Evolutionary conservation across 768 basidiomycete species (phyloP), one percentile per base, ranked within the genome.

Genomic region (Lactarius indigo): DNA sequence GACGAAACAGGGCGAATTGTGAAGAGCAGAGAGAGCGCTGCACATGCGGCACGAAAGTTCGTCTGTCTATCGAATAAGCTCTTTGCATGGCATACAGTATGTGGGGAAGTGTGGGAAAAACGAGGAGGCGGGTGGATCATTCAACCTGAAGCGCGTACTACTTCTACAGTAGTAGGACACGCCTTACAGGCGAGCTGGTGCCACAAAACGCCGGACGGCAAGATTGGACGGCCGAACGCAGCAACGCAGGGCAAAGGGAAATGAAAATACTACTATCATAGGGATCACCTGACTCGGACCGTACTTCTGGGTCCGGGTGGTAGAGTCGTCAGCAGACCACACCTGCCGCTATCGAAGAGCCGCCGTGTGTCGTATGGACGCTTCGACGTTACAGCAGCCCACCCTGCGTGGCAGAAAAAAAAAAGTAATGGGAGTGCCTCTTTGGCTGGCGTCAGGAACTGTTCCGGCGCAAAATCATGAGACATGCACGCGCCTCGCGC

Each of bases 61-160:
- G 35, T 30, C 44, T 61, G 55, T 50, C 44, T 28, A 61, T 50
- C 44, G 44, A 56, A 41, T 41, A 37, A 20, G 44, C 39, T 3
- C 52, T 47, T 33, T 30, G 33, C 30, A 54, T n/a, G 61, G 56
- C 28, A 33, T 61, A 26, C 26, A 26, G 33, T 47, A 57, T 54
- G 65, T 23, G 61, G 61, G 57, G 65, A 62, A 62, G 56, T n/a
- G 61, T 55, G 61, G 57, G 56, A 57, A 61, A 44, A 61, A 44
- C 23, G 44, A 20, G 54, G 55, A 57, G n/a, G 60, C 41, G 30
- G 57, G 52, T 57, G 18, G 26, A 57, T 59, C 39, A 42, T 44
- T 35, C 37, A 35, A 17, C 35, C 12, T 10, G 8, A 47, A 30
- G 42, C 42, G 61, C 18, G 59, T 17, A 47, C n/a, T 2, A 31